Conservation (phyloP, 2,329 filamentous ascomycete genomes). For the Fusarium sp. region DNA sequence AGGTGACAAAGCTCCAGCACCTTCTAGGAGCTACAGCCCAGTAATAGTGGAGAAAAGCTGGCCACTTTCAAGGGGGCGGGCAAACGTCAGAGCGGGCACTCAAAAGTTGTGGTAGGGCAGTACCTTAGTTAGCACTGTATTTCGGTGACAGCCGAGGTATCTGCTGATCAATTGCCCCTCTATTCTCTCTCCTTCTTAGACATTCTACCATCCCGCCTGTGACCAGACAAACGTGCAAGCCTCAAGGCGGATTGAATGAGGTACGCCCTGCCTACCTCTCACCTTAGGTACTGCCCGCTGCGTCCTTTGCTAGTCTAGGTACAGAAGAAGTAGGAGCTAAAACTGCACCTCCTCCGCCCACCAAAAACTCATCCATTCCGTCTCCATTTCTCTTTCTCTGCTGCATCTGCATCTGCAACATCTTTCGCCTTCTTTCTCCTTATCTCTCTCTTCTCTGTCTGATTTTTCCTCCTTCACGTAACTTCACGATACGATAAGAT, state of each 20-base stretch:
- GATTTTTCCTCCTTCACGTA: conserved; percentile 22
- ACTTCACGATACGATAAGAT: conserved; percentile 42
- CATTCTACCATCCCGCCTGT: conserved; percentile 50
- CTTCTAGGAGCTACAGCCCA: conserved; percentile 41
- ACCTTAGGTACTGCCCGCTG: not conserved
- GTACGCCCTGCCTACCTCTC: not conserved
- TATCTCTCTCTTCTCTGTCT: conserved; percentile 21
- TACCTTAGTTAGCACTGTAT: not conserved
- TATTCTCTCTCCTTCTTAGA: conserved; percentile 57
- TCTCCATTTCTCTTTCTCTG: conserved; percentile 25
- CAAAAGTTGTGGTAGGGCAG: conserved; percentile 6
- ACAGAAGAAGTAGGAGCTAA: conserved; percentile 34
- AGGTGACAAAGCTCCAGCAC: conserved; percentile 38
- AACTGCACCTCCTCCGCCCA: conserved; percentile 44
- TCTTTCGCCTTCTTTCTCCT: conserved; percentile 24
- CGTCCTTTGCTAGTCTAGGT: conserved; percentile 10
- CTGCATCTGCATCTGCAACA: conserved; percentile 36
- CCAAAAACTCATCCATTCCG: conserved; percentile 44
- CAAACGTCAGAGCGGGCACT: conserved; percentile 38
- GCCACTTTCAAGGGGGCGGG: conserved; percentile 13
- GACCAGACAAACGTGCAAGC: conserved; percentile 37
- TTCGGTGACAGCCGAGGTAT: conserved; percentile 15
- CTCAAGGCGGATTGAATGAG: conserved; percentile 26
- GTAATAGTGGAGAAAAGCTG: conserved; percentile 38
- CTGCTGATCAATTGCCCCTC: conserved; percentile 40